Evolutionary conservation across 495 filamentous ascomycete species (phyloP), one percentile per base, ranked within the genome.

Genomic region (Parachaetomium inaequale): DNA sequence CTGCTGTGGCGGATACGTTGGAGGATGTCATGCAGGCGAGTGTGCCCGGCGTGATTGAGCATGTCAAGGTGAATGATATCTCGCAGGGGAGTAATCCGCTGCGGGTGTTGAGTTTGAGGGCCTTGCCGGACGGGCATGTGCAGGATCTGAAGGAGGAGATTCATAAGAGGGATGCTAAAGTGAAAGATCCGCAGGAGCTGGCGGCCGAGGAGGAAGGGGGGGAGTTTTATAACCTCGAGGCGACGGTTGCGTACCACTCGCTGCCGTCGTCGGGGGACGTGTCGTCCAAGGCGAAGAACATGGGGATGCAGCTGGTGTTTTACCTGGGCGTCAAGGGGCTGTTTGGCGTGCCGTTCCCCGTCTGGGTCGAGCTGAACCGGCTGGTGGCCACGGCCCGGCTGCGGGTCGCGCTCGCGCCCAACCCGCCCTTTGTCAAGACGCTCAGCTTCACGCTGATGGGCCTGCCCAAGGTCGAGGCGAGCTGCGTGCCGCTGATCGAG

Each of bases 1-100:
- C 81, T 10, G 83, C 84, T 0, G 76, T 82, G 25, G 80, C 80
- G 3, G 79, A 81, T 19, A 81, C 77, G 6, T 68, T 81, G 14
- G 78, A 81, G 74, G 93, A 98, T 70, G 89, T 98, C 52, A 97
- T 98, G 93, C 91, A 96, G 76, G 93, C 92, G 25, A 95, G 90
- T 10, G 87, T 95, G 0, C 93, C 93, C 0, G 87, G 86, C 0
- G 78, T 96, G 38, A 89, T 97, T 54, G 92, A 97, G 72, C 95
- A 96, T 66, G 92, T 98, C 47, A 86, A 92, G 53, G 91, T 97
- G n/a, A 92, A 92, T 50, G 93, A 96, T 67, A 96, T 98, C 66
- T 90, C 90, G 65, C 93, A 96, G 72, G 93, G 93, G 10, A 90
- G 81, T 69, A 96, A 96, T 68, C 91, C 93, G 0, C 68, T 96